Percentiles rank a stretch among this genome's conserved stretches.
phyloP scores from a whole-genome alignment of 108 stramenopile genomes.

The Cylindrotheca fusiformis region DNA sequence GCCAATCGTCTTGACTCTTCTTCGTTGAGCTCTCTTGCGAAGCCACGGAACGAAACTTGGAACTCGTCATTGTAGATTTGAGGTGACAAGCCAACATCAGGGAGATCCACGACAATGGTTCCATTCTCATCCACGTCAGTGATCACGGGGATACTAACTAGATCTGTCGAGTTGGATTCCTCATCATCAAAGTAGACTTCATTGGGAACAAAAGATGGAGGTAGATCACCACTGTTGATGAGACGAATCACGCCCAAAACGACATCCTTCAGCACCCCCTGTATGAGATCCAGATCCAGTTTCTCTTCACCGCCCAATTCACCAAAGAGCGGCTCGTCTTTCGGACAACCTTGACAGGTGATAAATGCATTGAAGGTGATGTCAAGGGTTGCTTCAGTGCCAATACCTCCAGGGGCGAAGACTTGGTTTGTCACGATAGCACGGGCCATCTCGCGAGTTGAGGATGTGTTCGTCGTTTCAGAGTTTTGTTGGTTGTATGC shows the following conservation, averaged over 20 bases:
- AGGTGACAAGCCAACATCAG: not conserved
- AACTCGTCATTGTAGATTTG: not conserved
- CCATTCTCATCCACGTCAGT: not conserved
- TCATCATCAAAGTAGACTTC: not conserved
- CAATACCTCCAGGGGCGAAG: not conserved
- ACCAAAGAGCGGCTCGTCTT: not conserved
- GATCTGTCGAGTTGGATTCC: not conserved
- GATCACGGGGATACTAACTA: not conserved
- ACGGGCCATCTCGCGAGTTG: not conserved
- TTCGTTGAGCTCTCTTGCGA: not conserved
- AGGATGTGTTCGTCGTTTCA: not conserved
- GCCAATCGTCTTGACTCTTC: not conserved
- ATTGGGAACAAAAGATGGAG: not conserved
- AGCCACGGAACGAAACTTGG: not conserved
- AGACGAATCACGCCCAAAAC: not conserved
- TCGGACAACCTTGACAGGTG: not conserved
- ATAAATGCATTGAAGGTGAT: not conserved
- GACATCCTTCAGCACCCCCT: not conserved
- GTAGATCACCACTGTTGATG: not conserved
- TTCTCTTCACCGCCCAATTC: not conserved
- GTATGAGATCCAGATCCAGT: not conserved
- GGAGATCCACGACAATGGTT: not conserved
- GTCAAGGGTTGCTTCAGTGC: not conserved
- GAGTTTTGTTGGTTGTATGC: not conserved
- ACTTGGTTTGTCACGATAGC: not conserved